These are phyloP conservation scores for Phaeosphaeria sp. DNA, from an alignment of 2,329 filamentous ascomycete species.

Conservation along the genomic window DNA sequence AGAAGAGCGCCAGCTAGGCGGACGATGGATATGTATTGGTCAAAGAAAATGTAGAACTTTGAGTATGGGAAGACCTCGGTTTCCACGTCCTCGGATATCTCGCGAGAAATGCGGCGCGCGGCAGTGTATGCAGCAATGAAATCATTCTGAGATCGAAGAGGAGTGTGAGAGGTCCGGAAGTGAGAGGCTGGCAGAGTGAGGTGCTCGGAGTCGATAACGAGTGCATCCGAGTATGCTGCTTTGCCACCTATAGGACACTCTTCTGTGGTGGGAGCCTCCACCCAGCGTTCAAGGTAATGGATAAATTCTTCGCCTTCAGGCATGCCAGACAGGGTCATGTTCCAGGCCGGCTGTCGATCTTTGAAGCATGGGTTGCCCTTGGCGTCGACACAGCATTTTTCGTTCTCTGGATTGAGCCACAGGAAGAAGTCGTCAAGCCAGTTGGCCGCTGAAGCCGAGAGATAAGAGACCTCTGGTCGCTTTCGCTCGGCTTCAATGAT, in stretches of 20 bases:
- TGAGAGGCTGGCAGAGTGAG: conserved; percentile 80
- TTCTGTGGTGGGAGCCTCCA: conserved; percentile 78
- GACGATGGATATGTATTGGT: conserved; percentile 90
- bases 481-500: conserved; percentile 94
- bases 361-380: conserved; percentile 76
- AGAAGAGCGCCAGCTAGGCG: conserved; percentile 79
- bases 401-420: conserved; percentile 83
- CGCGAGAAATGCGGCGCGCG: conserved; percentile 83
- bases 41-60: conserved; percentile 98
- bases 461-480: conserved; percentile 83
- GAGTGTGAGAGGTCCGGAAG: conserved; percentile 89
- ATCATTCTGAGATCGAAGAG: conserved; percentile 84
- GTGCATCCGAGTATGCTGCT: conserved; percentile 83
- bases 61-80: conserved; percentile 94
- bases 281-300: conserved; percentile 82
- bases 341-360: conserved; percentile 80
- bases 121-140: conserved; percentile 92
- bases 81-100: conserved; percentile 73
- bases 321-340: conserved; percentile 88
- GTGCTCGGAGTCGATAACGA: conserved; percentile 75
- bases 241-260: conserved; percentile 88
- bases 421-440: conserved; percentile 98
- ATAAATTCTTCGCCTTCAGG: conserved; percentile 92
- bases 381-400: conserved; percentile 73
- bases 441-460: conserved; percentile 85